These are phyloP conservation scores for Globisporangium barbulae DNA, from an alignment of 352 stramenopile species.

Conservation along the genomic window DNA sequence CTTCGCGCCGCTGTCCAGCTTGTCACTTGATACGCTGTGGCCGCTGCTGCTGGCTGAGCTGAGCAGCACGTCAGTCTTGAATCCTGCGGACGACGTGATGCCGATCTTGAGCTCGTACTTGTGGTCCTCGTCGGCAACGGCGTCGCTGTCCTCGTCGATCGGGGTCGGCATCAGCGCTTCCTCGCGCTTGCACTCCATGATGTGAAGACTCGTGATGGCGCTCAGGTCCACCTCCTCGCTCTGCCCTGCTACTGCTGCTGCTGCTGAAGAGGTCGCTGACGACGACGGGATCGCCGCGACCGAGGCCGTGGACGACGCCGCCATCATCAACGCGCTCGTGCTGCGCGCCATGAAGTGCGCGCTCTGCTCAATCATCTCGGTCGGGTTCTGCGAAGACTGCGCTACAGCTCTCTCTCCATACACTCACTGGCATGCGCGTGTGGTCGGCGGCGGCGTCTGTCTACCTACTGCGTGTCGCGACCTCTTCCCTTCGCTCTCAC, in stretches of 20 bases:
- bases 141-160: slow-evolving; percentile 15
- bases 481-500: background rate
- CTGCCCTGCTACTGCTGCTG: slow-evolving; percentile 7
- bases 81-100: slow-evolving; percentile 15
- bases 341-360: slow-evolving; percentile 10
- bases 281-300: slow-evolving; percentile 10
- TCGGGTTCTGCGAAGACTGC: background rate
- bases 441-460: background rate
- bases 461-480: background rate
- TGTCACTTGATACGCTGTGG: slow-evolving; percentile 19
- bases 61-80: slow-evolving; percentile 4
- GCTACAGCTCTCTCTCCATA: slow-evolving; percentile 3
- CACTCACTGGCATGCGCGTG: background rate
- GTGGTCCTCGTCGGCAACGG: slow-evolving; percentile 26
- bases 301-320: slow-evolving; percentile 1
- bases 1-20: slow-evolving; percentile 5
- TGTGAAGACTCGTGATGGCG: slow-evolving; percentile 8
- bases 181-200: slow-evolving; percentile 15
- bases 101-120: slow-evolving; percentile 43
- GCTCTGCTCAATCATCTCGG: slow-evolving; percentile 15
- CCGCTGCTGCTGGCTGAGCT: slow-evolving; percentile 9
- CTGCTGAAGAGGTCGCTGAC: slow-evolving; percentile 8
- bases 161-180: slow-evolving; percentile 12
- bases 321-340: slow-evolving; percentile 5
- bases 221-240: slow-evolving; percentile 21